Evolutionary conservation across 225 moss, liverwort and hornwort species (phyloP).

Genomic region (Physcomitrium patens): DNA sequence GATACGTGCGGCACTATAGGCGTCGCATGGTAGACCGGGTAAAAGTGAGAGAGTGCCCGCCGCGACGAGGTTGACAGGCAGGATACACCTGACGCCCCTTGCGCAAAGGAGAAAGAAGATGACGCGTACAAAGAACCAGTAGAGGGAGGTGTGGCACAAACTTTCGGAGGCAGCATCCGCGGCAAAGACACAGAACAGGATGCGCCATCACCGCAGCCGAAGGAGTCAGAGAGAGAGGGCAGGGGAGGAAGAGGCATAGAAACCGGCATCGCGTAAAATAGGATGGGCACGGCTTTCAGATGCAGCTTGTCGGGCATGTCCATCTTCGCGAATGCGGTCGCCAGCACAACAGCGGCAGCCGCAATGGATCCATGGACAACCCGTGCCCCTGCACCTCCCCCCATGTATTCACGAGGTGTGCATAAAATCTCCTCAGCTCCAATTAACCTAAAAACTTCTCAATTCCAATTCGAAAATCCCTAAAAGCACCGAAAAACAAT

Average conservation of each 20-base stretch:
- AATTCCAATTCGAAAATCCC: no score
- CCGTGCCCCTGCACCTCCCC: conserved; percentile 42
- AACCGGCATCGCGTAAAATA: conserved; percentile 66
- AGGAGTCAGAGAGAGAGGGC: conserved; percentile 40
- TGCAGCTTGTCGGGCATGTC: conserved; percentile 72
- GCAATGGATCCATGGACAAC: conserved; percentile 46
- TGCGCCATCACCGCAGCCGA: conserved; percentile 27
- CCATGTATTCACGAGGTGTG: conserved; percentile 47
- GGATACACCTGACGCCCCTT: conserved; percentile 33
- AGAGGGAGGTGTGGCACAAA: conserved; percentile 27
- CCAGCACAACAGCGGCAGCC: conserved; percentile 75
- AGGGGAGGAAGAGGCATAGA: conserved; percentile 60
- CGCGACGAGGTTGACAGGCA: conserved; percentile 12
- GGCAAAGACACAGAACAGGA: conserved; percentile 28
- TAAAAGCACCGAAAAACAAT: no score
- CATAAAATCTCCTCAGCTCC: conserved; percentile 18
- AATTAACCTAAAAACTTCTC: no score
- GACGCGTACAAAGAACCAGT: conserved; percentile 30
- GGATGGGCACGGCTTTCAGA: conserved; percentile 54
- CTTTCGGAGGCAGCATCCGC: conserved; percentile 15
- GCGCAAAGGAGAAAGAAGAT: conserved; percentile 49
- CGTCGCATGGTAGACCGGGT: conserved; percentile 35
- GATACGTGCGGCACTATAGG: conserved; percentile 18
- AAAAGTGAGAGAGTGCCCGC: conserved; percentile 25
- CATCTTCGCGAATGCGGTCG: conserved; percentile 60